These are phyloP conservation scores for Soucietia sequanensis DNA, from an alignment of 805 yeast genomes.

Conservation along the genomic window DNA sequence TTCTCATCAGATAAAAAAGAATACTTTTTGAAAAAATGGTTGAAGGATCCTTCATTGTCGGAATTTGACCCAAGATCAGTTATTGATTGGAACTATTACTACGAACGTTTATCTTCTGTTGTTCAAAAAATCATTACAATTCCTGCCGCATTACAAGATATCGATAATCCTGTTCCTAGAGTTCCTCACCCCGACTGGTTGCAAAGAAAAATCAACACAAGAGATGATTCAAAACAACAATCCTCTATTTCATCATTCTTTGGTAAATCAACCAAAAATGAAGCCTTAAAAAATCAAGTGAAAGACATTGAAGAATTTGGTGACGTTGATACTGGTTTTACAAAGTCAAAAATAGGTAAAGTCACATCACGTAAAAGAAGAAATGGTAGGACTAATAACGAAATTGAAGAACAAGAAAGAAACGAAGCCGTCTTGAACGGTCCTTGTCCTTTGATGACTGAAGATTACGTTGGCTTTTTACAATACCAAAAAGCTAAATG, in stretches of 20 bases:
- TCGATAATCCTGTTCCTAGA: slow-evolving; percentile 90
- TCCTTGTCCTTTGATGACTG: slow-evolving; percentile 63
- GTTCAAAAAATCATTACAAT: slow-evolving; percentile 93
- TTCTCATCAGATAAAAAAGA: slow-evolving; percentile 87
- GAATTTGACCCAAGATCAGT: slow-evolving; percentile 85
- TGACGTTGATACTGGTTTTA: slow-evolving; percentile 19
- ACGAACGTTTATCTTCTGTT: slow-evolving; percentile 87
- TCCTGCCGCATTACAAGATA: slow-evolving; percentile 93
- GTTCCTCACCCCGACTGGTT: slow-evolving; percentile 96
- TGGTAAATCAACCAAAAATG: slow-evolving; percentile 38
- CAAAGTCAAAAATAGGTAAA: slow-evolving; percentile 40
- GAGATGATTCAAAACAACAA: slow-evolving; percentile 72
- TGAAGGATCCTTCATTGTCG: slow-evolving; percentile 70
- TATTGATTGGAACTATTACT: slow-evolving; percentile 91
- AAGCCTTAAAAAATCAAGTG: slow-evolving; percentile 37
- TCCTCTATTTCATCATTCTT: slow-evolving; percentile 61
- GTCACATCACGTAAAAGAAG: slow-evolving; percentile 50
- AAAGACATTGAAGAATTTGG: slow-evolving; percentile 80
- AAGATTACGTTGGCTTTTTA: slow-evolving; percentile 68
- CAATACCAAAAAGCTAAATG: slow-evolving; percentile 83
- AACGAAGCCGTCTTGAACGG: slow-evolving; percentile 48
- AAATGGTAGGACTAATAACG: slow-evolving; percentile 20
- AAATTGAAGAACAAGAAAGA: slow-evolving; percentile 46
- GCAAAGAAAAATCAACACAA: slow-evolving; percentile 55
- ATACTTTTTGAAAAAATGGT: slow-evolving; percentile 80